Percentiles rank a stretch among this genome's conserved stretches.
phyloP scores from a whole-genome alignment of 2,329 filamentous ascomycete genomes.

The Talaromyces sp. region DNA sequence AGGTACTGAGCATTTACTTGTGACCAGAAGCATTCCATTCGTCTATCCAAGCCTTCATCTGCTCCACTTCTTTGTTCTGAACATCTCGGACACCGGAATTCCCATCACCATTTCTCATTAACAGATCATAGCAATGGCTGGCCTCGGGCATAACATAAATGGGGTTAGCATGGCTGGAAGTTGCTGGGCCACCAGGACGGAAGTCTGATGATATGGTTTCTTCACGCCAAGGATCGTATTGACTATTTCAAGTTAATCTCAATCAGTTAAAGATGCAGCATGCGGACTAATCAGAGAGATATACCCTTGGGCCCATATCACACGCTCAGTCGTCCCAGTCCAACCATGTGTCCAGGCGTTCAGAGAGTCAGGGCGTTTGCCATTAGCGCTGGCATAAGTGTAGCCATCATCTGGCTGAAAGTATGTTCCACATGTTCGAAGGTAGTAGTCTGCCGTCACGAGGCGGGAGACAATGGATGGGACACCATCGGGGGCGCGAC shows the following conservation, averaged over 20 bases:
- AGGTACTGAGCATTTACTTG: too few relatives aligned
- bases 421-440: conserved; percentile 51
- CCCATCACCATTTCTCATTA: conserved; percentile 41
- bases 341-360: conserved; percentile 56
- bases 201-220: conserved; percentile 50
- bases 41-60: conserved; percentile 51
- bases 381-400: conserved; percentile 46
- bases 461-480: conserved; percentile 51
- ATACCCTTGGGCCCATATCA: conserved; percentile 55
- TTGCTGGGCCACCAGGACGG: conserved; percentile 52
- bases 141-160: conserved; percentile 51
- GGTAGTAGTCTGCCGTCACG: conserved; percentile 49
- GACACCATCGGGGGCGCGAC: conserved; percentile 44
- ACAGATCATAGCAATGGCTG: conserved; percentile 54
- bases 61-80: conserved; percentile 46
- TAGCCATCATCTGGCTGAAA: conserved; percentile 51
- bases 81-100: conserved; percentile 48
- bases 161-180: conserved; percentile 44
- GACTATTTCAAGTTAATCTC: conserved; percentile 23
- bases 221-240: conserved; percentile 57
- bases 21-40: conserved; percentile 32
- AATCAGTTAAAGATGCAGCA: background rate
- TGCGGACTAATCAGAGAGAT: background rate
- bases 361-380: conserved; percentile 45
- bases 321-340: conserved; percentile 46